Conservation (phyloP, 768 basidiomycete genomes). For the Saitozyma sp. region DNA sequence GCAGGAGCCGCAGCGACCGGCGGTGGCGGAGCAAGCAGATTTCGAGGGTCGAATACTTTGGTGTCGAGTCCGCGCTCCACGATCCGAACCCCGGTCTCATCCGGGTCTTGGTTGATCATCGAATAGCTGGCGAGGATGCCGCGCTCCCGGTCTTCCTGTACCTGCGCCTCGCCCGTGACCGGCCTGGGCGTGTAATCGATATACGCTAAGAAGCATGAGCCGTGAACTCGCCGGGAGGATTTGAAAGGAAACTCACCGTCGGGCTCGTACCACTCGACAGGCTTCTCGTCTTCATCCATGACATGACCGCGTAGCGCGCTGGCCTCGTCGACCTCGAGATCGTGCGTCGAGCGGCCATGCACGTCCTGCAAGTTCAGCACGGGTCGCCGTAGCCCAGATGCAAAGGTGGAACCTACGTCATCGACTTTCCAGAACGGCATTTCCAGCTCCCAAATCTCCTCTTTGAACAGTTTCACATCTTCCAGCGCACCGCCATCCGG, state of each 20-base stretch:
- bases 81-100: slow-evolving; percentile 10
- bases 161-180: slow-evolving; percentile 22
- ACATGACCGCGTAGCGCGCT: slow-evolving; percentile 1
- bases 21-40: neutral
- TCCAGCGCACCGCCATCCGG: slow-evolving; percentile 25
- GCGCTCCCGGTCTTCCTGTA: slow-evolving; percentile 32
- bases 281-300: slow-evolving; percentile 2
- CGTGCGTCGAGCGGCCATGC: slow-evolving; percentile 23
- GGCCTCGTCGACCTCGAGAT: slow-evolving; percentile 18
- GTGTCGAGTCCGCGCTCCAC: neutral
- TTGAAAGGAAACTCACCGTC: slow-evolving; percentile 16
- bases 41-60: neutral
- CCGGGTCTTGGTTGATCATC: slow-evolving; percentile 5
- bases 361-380: slow-evolving; percentile 15
- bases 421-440: slow-evolving; percentile 22
- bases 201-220: slow-evolving; percentile 11
- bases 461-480: slow-evolving; percentile 27
- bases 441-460: slow-evolving; percentile 35
- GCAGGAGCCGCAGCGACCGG: slow-evolving; percentile 1
- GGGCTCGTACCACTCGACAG: slow-evolving; percentile 43
- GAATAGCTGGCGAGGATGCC: slow-evolving; percentile 27
- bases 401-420: slow-evolving; percentile 7
- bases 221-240: neutral
- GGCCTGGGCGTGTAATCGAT: slow-evolving; percentile 6
- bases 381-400: neutral